phyloP scores from a whole-genome alignment of 176 grass and related monocot species.

The Metroxylon sagu region DNA sequence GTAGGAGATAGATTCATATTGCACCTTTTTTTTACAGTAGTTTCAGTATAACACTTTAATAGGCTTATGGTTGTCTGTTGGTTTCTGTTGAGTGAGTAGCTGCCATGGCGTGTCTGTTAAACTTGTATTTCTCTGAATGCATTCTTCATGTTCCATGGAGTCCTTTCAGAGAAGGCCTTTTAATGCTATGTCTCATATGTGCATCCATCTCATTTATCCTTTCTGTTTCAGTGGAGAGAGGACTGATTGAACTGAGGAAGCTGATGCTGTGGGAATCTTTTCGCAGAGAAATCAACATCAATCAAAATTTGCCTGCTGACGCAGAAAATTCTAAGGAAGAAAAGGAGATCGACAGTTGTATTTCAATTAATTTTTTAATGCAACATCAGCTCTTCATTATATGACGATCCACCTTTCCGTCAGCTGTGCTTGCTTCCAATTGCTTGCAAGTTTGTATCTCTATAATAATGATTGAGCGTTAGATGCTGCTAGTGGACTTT shows the following conservation, averaged over 20 bases:
- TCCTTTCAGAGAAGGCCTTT: neutral
- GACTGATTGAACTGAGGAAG: constrained; percentile 65
- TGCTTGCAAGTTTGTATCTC: too few species aligned
- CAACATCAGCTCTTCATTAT: neutral
- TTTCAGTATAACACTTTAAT: too few species aligned
- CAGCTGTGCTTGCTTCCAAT: too few species aligned
- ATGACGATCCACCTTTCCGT: too few species aligned
- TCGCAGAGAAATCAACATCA: constrained; percentile 28
- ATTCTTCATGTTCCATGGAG: neutral
- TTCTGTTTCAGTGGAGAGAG: constrained; percentile 45
- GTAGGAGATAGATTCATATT: too few species aligned
- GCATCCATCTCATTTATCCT: neutral
- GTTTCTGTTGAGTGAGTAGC: too few species aligned
- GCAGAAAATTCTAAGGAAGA: constrained; percentile 8
- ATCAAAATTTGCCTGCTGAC: constrained; percentile 11
- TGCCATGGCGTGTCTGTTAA: too few species aligned
- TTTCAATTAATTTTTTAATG: neutral
- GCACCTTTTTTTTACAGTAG: too few species aligned
- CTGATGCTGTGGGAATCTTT: constrained; percentile 71
- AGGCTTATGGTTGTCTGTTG: too few species aligned
- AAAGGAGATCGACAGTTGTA: too few species aligned
- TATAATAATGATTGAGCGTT: too few species aligned
- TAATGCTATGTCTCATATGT: neutral
- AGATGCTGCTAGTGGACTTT: constrained; percentile 27
- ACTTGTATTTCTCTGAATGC: too few species aligned